These are phyloP conservation scores for Laguncularia racemosa DNA, from an alignment of 345 rosid species.

Conservation along the genomic window DNA sequence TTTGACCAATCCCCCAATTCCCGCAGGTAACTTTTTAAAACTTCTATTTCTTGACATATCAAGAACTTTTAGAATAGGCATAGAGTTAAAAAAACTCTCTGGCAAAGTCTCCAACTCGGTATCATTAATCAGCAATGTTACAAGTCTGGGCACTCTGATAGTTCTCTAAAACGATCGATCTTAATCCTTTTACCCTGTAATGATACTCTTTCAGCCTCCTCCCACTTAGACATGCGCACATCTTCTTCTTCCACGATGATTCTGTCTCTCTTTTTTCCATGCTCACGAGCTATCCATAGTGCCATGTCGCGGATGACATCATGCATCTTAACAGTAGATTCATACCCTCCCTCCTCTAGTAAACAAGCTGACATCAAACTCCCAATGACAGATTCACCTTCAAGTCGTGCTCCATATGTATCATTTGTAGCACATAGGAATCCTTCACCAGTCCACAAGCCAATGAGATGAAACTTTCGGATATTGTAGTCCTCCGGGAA, in stretches of 20 bases:
- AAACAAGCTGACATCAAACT: conserved; percentile 16
- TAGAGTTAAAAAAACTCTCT: conserved; percentile 11
- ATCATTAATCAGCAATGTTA: conserved; percentile 16
- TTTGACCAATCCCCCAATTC: conserved; percentile 8
- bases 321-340: conserved; percentile 27
- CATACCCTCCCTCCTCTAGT: conserved; percentile 7
- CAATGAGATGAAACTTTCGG: neutral
- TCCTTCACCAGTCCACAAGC: conserved; percentile 22
- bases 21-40: conserved; percentile 15
- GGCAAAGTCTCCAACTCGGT: conserved; percentile 9
- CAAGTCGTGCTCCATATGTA: neutral
- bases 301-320: conserved; percentile 37
- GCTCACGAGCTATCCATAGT: conserved; percentile 22
- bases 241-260: conserved; percentile 10
- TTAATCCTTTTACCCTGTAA: conserved; percentile 9
- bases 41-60: conserved; percentile 14
- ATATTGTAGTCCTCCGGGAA: conserved; percentile 18
- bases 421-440: conserved; percentile 9
- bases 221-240: conserved; percentile 9
- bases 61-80: conserved; percentile 20
- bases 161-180: too few species aligned
- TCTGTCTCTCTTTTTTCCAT: conserved; percentile 6
- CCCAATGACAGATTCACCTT: conserved; percentile 22
- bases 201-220: conserved; percentile 17
- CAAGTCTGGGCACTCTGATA: too few species aligned